A percentile compares a stretch with the other conserved stretches of the same genome.
These are phyloP conservation scores for Ascochyta rabiei DNA, from an alignment of 2,329 filamentous ascomycete genomes.

Conservation along the genomic window DNA sequence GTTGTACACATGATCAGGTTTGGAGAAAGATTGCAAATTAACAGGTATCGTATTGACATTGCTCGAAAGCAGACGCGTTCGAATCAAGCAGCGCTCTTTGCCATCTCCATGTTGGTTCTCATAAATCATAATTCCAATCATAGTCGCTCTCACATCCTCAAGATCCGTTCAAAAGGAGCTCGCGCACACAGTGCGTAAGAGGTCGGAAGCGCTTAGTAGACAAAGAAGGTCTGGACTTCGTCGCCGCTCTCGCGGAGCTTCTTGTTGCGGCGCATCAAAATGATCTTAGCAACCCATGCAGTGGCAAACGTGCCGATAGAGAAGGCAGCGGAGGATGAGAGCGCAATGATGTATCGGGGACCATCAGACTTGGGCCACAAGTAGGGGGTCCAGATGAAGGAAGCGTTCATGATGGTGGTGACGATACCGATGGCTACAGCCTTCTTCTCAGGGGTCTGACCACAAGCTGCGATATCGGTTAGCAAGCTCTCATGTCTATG, in stretches of 20 bases:
- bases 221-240: slow-evolving; percentile 38
- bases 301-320: slow-evolving; percentile 37
- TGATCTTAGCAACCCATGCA: slow-evolving; percentile 41
- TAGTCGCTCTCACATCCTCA: background rate
- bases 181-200: background rate
- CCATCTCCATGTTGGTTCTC: background rate
- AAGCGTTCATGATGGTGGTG: slow-evolving; percentile 52
- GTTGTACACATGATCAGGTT: background rate
- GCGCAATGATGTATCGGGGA: slow-evolving; percentile 39
- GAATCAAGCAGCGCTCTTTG: background rate
- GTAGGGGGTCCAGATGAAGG: slow-evolving; percentile 50
- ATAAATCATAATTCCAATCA: slow-evolving; percentile 6
- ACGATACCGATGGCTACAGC: slow-evolving; percentile 54
- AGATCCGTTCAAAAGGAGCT: background rate
- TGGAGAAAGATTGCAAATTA: background rate
- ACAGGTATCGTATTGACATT: background rate
- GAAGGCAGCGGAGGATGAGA: slow-evolving; percentile 41
- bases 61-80: background rate
- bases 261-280: slow-evolving; percentile 43
- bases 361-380: slow-evolving; percentile 42
- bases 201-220: slow-evolving; percentile 28
- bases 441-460: slow-evolving; percentile 55
- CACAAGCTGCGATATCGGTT: slow-evolving; percentile 36
- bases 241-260: slow-evolving; percentile 32
- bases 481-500: background rate